phyloP scores from a whole-genome alignment of 495 filamentous ascomycete species.

The Tuber magnatum region DNA sequence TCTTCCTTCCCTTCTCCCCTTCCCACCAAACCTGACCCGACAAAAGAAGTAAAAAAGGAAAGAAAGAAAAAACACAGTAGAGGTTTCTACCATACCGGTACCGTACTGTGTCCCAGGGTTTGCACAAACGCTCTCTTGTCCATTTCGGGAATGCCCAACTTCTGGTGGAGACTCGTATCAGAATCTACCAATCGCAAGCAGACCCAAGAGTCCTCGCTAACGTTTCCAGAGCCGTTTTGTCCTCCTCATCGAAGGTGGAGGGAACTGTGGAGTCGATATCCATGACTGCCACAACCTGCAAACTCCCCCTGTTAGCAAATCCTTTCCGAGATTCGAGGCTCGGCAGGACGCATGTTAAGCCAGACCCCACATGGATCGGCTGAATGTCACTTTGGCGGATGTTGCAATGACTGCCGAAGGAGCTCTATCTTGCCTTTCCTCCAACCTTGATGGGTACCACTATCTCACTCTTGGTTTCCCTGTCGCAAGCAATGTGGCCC shows the following conservation, averaged over 20 bases:
- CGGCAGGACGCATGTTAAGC: conserved; percentile 2
- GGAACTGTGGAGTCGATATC: conserved; percentile 73
- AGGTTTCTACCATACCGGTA: conserved; percentile 4
- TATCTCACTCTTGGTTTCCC: conserved; percentile 75
- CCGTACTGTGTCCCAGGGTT: neutral
- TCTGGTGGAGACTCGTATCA: conserved; percentile 10
- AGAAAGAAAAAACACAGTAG: neutral
- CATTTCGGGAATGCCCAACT: conserved; percentile 11
- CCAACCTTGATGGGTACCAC: conserved; percentile 69
- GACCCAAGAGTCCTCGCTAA: conserved; percentile 59
- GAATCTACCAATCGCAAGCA: conserved; percentile 64
- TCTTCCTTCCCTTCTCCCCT: conserved; percentile 7
- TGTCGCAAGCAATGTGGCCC: conserved; percentile 88
- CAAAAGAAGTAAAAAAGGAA: neutral
- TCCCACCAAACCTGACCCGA: neutral
- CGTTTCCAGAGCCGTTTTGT: conserved; percentile 61
- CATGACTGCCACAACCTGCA: conserved; percentile 73
- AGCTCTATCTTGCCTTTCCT: conserved; percentile 49
- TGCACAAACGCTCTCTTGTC: conserved; percentile 10
- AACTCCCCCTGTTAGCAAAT: conserved; percentile 25
- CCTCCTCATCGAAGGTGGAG: conserved; percentile 68
- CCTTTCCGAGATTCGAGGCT: conserved; percentile 4
- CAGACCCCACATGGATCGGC: neutral
- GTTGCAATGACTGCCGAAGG: neutral
- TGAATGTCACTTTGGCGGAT: neutral